Conservation (phyloP, 2,329 filamentous ascomycete species). For the Orbilia blumenaviensis region DNA sequence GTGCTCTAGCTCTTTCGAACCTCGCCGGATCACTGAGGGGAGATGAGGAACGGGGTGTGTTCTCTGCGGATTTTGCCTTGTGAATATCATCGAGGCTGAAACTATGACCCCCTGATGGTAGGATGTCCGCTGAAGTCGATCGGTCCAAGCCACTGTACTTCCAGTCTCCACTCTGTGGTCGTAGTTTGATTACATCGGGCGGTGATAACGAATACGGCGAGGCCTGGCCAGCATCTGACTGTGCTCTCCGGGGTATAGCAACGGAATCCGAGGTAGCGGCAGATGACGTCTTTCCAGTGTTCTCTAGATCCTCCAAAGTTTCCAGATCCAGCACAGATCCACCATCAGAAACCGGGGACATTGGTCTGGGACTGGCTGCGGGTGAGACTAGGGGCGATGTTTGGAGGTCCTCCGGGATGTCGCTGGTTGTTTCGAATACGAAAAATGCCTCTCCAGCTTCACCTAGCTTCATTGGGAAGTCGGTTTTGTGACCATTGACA, state of each 20-base stretch:
- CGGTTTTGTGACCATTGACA: slow-evolving; percentile 89
- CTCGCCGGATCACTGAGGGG: slow-evolving; percentile 76
- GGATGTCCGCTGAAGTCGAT: slow-evolving; percentile 67
- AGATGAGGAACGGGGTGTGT: slow-evolving; percentile 71
- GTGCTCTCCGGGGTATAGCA: slow-evolving; percentile 60
- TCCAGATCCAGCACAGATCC: slow-evolving; percentile 59
- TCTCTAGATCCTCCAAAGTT: slow-evolving; percentile 62
- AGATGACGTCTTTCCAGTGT: slow-evolving; percentile 55
- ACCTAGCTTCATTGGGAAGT: slow-evolving; percentile 97
- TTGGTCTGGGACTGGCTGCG: slow-evolving; percentile 74
- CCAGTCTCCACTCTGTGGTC: slow-evolving; percentile 59
- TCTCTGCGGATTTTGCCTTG: slow-evolving; percentile 55
- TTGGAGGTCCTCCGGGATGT: slow-evolving; percentile 90
- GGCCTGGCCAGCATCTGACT: slow-evolving; percentile 63
- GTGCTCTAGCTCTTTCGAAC: slow-evolving; percentile 81
- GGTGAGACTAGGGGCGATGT: slow-evolving; percentile 94
- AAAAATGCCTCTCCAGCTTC: slow-evolving; percentile 99
- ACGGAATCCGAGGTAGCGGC: slow-evolving; percentile 54
- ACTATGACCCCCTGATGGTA: slow-evolving; percentile 62
- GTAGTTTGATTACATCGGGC: slow-evolving; percentile 57
- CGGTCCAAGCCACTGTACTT: slow-evolving; percentile 62
- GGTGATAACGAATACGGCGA: slow-evolving; percentile 62
- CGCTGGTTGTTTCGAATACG: slow-evolving; percentile 92
- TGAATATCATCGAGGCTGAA: slow-evolving; percentile 53
- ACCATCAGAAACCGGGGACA: slow-evolving; percentile 56